Percentiles rank a stretch among this genome's conserved stretches.
Evolutionary conservation across 257 asterid genomes (phyloP).

Genomic region (Solanum verrucosum): DNA sequence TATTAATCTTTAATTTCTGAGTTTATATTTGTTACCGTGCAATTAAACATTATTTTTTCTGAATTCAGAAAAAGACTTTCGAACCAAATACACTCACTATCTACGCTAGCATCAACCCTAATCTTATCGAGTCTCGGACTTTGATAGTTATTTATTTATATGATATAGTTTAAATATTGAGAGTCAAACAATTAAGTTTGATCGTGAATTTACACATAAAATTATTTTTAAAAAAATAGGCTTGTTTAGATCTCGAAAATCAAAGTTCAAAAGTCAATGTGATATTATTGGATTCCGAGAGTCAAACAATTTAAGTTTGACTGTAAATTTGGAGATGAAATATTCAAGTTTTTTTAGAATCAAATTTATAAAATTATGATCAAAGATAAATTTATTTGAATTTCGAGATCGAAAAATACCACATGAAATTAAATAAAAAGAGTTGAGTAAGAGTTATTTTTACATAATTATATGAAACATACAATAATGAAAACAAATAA

Average conservation of each 20-base stretch:
- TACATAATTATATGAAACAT: not conserved
- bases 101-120: not conserved
- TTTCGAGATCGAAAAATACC: rapidly evolving
- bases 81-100: not conserved
- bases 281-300: rapidly evolving
- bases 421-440: not conserved
- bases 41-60: not conserved
- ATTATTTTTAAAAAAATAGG: no score
- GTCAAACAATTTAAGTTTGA: no score
- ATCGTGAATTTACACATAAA: rapidly evolving
- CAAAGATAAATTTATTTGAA: not conserved
- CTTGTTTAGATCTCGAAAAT: rapidly evolving
- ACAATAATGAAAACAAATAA: not conserved
- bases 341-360: no score
- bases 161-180: no score
- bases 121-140: not conserved
- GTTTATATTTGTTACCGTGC: not conserved
- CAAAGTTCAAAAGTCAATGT: not conserved
- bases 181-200: not conserved
- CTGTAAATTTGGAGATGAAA: no score
- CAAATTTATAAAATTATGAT: not conserved
- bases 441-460: not conserved
- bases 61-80: not conserved
- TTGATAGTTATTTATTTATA: no score
- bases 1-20: not conserved